Conservation (phyloP, 345 rosid species). For the Corchorus capsularis region DNA sequence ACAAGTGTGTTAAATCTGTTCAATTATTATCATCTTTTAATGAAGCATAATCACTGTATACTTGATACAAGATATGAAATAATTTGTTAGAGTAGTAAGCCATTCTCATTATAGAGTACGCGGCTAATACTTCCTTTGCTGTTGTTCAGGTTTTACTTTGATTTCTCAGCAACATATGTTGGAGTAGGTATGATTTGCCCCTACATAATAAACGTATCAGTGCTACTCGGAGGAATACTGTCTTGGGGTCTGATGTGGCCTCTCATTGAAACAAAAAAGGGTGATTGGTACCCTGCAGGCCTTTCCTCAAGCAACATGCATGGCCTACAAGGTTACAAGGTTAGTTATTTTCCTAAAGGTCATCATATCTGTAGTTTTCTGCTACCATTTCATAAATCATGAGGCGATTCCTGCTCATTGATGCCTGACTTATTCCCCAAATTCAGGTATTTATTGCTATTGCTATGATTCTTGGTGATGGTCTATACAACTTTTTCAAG, state of each 20-base stretch:
- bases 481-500: conserved; percentile 73
- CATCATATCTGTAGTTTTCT: background rate
- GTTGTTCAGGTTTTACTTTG: conserved; percentile 73
- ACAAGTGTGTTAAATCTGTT: conserved; percentile 45
- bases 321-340: conserved; percentile 83
- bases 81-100: background rate
- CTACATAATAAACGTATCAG: conserved; percentile 64
- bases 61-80: background rate
- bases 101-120: background rate
- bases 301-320: conserved; percentile 44
- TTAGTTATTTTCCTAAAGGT: conserved; percentile 8
- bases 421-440: background rate
- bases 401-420: background rate
- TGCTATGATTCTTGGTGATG: conserved; percentile 86
- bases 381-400: background rate
- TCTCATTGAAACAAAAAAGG: conserved; percentile 57
- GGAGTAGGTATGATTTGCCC: conserved; percentile 96
- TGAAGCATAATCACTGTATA: background rate
- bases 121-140: conserved; percentile 12
- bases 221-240: conserved; percentile 68
- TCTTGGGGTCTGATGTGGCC: conserved; percentile 95
- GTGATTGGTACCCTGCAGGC: conserved; percentile 57
- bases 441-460: conserved; percentile 75
- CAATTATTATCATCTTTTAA: background rate
- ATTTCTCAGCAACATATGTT: conserved; percentile 80